A percentile compares a stretch with the other conserved stretches of the same genome.
phyloP scores from a whole-genome alignment of 805 yeast species.

The Maudiozyma turicensis region DNA sequence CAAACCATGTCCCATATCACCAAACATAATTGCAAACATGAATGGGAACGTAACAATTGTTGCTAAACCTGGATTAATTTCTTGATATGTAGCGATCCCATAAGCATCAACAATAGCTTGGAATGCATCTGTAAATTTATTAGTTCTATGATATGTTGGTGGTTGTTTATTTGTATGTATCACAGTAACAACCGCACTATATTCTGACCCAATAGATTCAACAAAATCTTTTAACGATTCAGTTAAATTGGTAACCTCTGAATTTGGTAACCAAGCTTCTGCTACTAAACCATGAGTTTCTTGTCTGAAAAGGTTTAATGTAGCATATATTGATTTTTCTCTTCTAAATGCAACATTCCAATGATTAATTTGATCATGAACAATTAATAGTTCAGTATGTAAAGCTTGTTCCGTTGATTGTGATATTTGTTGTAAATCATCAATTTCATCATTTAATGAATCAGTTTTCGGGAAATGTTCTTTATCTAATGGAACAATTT shows the following conservation, averaged over 20 bases:
- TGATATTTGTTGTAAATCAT: constrained; percentile 52
- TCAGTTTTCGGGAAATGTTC: constrained; percentile 30
- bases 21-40: constrained; percentile 98
- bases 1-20: constrained; percentile 95
- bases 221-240: constrained; percentile 46
- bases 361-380: constrained; percentile 61
- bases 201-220: constrained; percentile 29
- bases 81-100: constrained; percentile 87
- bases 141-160: constrained; percentile 91
- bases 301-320: constrained; percentile 70
- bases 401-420: constrained; percentile 58
- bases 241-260: constrained; percentile 59
- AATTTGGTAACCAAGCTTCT: constrained; percentile 94
- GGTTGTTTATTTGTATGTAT: constrained; percentile 78
- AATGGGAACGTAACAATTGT: constrained; percentile 94
- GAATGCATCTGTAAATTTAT: constrained; percentile 87
- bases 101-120: constrained; percentile 93
- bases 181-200: constrained; percentile 46
- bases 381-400: constrained; percentile 64
- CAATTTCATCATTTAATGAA: constrained; percentile 38
- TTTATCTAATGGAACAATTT: constrained; percentile 39
- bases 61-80: constrained; percentile 92
- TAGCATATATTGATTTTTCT: constrained; percentile 75
- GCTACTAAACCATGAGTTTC: constrained; percentile 80
- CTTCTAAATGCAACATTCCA: constrained; percentile 66